Percentiles rank a stretch among this genome's conserved stretches.
Evolutionary conservation across 2,329 filamentous ascomycete species (phyloP).

Genomic region (Annulohypoxylon truncatum): DNA sequence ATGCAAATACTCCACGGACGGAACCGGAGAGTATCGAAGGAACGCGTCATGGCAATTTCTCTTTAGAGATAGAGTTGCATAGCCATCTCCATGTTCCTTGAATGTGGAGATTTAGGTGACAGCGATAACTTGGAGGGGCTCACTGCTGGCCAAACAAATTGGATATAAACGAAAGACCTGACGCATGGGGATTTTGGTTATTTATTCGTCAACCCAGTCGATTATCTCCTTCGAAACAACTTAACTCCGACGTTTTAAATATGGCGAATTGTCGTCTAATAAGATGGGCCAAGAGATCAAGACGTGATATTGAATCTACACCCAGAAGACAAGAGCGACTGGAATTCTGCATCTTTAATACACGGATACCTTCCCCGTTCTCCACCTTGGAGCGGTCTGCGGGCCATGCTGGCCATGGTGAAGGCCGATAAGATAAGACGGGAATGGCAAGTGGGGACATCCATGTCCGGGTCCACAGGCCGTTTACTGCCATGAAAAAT

Average conservation of each 20-base stretch:
- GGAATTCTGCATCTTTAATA: not conserved
- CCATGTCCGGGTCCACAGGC: not conserved
- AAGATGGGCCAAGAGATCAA: constrained; percentile 4
- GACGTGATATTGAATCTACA: constrained; percentile 26
- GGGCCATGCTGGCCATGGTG: not conserved
- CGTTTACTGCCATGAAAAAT: not conserved
- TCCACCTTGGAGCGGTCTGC: not conserved
- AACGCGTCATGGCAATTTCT: constrained; percentile 8
- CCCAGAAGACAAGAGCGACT: constrained; percentile 1
- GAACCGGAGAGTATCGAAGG: constrained; percentile 9
- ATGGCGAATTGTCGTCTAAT: not conserved
- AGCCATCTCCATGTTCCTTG: constrained; percentile 11
- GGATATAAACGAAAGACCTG: constrained; percentile 13
- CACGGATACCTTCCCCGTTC: not conserved
- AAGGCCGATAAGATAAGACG: constrained; percentile 27
- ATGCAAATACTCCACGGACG: not conserved
- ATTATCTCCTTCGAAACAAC: not conserved
- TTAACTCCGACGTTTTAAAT: not conserved
- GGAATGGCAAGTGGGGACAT: constrained; percentile 5
- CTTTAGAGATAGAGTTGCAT: constrained; percentile 2
- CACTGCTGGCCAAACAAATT: constrained; percentile 27
- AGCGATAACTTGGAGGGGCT: constrained; percentile 21
- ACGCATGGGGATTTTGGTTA: constrained; percentile 20
- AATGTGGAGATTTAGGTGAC: constrained; percentile 20
- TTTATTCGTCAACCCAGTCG: constrained; percentile 16